Conservation (phyloP, 495 filamentous ascomycete genomes). For the Annulohypoxylon maeteangense region DNA sequence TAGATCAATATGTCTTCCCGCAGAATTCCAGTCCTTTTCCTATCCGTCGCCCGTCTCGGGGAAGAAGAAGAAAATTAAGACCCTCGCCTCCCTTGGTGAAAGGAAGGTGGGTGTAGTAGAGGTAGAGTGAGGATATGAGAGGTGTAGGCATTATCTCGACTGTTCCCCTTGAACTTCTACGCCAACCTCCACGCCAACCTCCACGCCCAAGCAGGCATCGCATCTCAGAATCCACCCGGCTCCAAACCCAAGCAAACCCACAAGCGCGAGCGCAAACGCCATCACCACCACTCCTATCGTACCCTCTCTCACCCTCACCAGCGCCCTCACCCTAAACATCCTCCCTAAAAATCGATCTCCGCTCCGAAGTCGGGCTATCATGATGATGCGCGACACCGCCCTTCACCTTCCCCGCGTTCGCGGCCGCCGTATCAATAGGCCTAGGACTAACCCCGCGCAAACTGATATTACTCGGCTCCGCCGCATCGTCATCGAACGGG, state of each 20-base stretch:
- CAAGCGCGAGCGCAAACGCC: background rate
- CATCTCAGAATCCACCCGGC: background rate
- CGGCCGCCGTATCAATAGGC: conserved; percentile 57
- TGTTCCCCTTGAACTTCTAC: background rate
- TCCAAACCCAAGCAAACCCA: background rate
- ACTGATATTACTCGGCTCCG: conserved; percentile 65
- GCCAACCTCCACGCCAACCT: background rate
- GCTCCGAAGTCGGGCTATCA: conserved; percentile 56
- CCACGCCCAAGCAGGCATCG: background rate
- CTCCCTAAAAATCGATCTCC: conserved; percentile 63
- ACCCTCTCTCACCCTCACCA: background rate
- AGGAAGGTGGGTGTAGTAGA: background rate
- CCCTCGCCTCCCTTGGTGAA: background rate
- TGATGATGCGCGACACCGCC: conserved; percentile 44
- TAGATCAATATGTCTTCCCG: background rate
- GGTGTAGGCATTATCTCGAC: background rate
- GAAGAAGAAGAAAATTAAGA: conserved; percentile 10
- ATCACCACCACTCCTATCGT: background rate
- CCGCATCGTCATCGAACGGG: conserved; percentile 66
- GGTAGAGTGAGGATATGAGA: background rate
- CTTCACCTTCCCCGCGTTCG: conserved; percentile 35
- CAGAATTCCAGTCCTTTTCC: background rate
- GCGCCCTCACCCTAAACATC: conserved; percentile 49
- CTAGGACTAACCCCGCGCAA: conserved; percentile 67
- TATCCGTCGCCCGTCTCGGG: background rate